phyloP scores from a whole-genome alignment of 495 filamentous ascomycete species.

The Tetracladium marchalianum region DNA sequence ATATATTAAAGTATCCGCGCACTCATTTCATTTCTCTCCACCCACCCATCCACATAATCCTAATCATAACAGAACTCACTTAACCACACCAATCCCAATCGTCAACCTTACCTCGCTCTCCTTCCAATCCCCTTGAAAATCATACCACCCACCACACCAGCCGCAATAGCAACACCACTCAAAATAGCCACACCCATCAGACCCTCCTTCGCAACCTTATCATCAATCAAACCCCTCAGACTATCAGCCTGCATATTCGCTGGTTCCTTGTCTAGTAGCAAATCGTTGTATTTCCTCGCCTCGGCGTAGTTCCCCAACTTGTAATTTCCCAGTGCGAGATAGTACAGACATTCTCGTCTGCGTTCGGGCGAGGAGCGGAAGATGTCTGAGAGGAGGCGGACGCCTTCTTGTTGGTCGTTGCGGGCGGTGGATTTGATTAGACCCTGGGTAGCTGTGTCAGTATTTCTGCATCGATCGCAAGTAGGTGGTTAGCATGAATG shows the following conservation, averaged over 20 bases:
- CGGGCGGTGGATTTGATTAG: slow-evolving; percentile 85
- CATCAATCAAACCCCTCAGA: slow-evolving; percentile 78
- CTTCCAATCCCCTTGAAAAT: slow-evolving; percentile 61
- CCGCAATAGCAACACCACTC: slow-evolving; percentile 84
- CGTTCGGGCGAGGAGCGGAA: slow-evolving; percentile 87
- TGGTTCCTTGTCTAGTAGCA: slow-evolving; percentile 80
- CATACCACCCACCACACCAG: slow-evolving; percentile 83
- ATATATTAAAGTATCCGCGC: slow-evolving; percentile 15
- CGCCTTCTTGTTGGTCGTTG: slow-evolving; percentile 86
- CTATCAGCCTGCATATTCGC: slow-evolving; percentile 82
- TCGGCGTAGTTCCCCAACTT: slow-evolving; percentile 96
- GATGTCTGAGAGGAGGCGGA: slow-evolving; percentile 90
- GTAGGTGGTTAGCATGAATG: neutral
- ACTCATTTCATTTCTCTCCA: too few relatives aligned
- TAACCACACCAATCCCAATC: neutral
- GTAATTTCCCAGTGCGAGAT: slow-evolving; percentile 92
- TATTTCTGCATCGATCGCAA: neutral
- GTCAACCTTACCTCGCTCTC: slow-evolving; percentile 30
- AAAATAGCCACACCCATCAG: slow-evolving; percentile 94
- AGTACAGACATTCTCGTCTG: slow-evolving; percentile 94
- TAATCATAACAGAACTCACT: neutral
- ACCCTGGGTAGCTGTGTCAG: slow-evolving; percentile 44
- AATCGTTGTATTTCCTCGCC: slow-evolving; percentile 86
- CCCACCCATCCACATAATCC: slow-evolving; percentile 1
- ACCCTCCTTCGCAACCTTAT: slow-evolving; percentile 91